phyloP scores from a whole-genome alignment of 176 grass and related monocot genomes.

The Thalia dealbata region DNA sequence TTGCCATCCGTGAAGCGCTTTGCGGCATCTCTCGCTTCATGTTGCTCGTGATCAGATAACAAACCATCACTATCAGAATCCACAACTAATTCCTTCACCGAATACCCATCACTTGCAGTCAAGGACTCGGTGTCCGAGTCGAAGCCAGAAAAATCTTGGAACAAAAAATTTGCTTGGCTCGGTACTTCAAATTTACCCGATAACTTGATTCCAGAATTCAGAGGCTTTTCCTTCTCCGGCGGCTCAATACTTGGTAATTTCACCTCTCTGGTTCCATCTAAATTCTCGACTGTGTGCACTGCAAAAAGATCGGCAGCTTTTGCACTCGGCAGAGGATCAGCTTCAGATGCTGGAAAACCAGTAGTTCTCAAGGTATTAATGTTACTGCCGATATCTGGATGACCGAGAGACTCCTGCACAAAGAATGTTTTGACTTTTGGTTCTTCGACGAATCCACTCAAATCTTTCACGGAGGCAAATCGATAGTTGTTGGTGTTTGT shows the following conservation, averaged over 20 bases:
- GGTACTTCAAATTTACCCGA: conserved; percentile 9
- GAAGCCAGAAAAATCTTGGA: conserved; percentile 52
- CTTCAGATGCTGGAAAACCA: no score
- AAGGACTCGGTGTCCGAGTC: conserved; percentile 65
- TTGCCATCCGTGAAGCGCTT: conserved; percentile 14
- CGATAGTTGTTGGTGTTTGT: conserved; percentile 45
- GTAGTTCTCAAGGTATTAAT: neutral
- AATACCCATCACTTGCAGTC: conserved; percentile 80
- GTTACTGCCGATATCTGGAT: neutral
- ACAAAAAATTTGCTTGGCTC: conserved; percentile 29
- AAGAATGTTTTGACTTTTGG: conserved; percentile 57
- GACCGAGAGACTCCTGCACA: conserved; percentile 42
- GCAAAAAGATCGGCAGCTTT: conserved; percentile 7
- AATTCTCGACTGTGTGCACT: conserved; percentile 3
- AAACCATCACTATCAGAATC: conserved; percentile 94
- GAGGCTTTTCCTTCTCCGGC: conserved; percentile 12
- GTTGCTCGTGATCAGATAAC: conserved; percentile 52
- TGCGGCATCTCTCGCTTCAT: conserved; percentile 8
- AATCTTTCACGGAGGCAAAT: conserved; percentile 58
- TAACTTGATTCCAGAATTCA: conserved; percentile 10
- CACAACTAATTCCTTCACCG: conserved; percentile 67
- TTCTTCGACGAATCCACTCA: conserved; percentile 51
- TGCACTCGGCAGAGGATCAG: no score
- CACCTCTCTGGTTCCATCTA: conserved; percentile 8
- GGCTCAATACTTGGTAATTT: conserved; percentile 2